These are phyloP conservation scores for Apophysomyces variabilis DNA, from an alignment of 371 early-diverging fungal genomes.

Conservation along the genomic window DNA sequence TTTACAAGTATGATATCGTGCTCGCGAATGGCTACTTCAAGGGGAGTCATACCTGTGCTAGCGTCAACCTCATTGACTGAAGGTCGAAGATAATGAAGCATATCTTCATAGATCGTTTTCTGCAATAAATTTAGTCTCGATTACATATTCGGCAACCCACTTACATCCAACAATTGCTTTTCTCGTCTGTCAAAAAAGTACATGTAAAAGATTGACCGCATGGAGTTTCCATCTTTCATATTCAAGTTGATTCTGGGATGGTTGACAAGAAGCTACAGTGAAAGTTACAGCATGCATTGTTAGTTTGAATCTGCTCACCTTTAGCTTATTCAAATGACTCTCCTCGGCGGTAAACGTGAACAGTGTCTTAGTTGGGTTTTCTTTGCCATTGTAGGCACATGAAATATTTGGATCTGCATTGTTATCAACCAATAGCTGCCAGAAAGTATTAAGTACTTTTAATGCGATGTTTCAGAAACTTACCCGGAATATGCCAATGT, in stretches of 20 bases:
- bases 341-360: background rate
- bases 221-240: slow-evolving; percentile 25
- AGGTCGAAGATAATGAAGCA: slow-evolving; percentile 27
- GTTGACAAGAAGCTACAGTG: slow-evolving; percentile 37
- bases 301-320: slow-evolving; percentile 20
- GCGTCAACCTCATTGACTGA: slow-evolving; percentile 42
- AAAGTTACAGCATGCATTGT: background rate
- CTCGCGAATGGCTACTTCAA: slow-evolving; percentile 54
- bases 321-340: background rate
- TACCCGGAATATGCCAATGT: background rate
- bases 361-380: background rate
- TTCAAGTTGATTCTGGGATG: slow-evolving; percentile 42
- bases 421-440: background rate
- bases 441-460: background rate
- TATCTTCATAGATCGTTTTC: slow-evolving; percentile 20
- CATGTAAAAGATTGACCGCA: slow-evolving; percentile 50
- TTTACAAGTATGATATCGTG: slow-evolving; percentile 33
- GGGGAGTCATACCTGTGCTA: slow-evolving; percentile 50
- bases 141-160: background rate
- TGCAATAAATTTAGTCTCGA: background rate
- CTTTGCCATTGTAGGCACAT: background rate
- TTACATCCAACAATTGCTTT: slow-evolving; percentile 1
- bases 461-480: background rate
- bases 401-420: background rate
- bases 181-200: slow-evolving; percentile 30